Base-by-base conservation (phyloP, 2,329 filamentous ascomycete species). In the Metarhizium anisopliae region DNA sequence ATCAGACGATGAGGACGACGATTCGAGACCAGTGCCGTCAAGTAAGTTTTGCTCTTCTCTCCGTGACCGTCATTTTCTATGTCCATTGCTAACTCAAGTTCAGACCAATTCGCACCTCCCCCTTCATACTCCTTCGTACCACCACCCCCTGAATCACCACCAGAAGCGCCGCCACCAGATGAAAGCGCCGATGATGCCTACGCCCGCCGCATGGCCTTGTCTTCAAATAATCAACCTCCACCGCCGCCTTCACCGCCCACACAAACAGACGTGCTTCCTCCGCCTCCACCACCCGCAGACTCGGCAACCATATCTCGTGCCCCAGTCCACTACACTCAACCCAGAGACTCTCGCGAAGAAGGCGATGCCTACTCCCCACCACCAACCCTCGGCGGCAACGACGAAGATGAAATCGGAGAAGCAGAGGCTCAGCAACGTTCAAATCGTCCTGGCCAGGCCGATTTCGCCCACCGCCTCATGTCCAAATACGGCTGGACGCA, bases 401-500 rank as follows among this genome's bases (percentile, higher is more conserved):
- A 47, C 36, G 7, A 68, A 6, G 66, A 70, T 47, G 66, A 73
- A 20, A 20, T 8, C 2, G 7, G 42, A 55, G 65, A 69, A 67
- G 65, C 67, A 13, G 68, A 75, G 16, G 51, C 60, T 40, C 80
- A 74, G 16, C 59, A 57, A 51, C 81, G 82, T 42, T 86, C 85
- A 47, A 82, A 76, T 56, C 83, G 85, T 2, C 90, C 91, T 0
- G 90, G 90, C 16, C 89, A 95, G 69, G 82, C 85, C 60, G 89
- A 86, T 53, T 96, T 96, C 69, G 94, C 90, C 0, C 83, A 91
- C 61, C 87, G 91, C 38, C 81, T 97, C 55, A 90, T 99, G 84
- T 82, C 84, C 59, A 97, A 96, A 68, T 94, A 96, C 72, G 94
- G 94, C 55, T 97, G 92, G 89, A 86, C 85, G 40, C 87, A 92